These are phyloP conservation scores for Phytopythium delawarense DNA, from an alignment of 352 stramenopile species.

Conservation along the genomic window DNA sequence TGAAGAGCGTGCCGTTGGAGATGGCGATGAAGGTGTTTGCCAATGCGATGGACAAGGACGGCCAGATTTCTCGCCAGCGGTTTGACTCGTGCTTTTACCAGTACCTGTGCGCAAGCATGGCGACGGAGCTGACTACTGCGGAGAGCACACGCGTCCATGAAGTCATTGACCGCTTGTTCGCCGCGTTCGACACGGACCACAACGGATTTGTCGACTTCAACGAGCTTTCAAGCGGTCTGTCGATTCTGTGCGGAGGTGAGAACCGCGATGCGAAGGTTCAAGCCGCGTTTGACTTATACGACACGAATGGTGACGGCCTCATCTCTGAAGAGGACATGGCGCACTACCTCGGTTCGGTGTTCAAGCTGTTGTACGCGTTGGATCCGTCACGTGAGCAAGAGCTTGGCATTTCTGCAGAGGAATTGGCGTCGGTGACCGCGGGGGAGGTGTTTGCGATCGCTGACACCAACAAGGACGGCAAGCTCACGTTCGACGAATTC, in stretches of 20 bases:
- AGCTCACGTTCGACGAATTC: conserved; percentile 85
- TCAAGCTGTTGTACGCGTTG: conserved; percentile 72
- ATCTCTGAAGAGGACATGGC: conserved; percentile 85
- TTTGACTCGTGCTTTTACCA: conserved; percentile 81
- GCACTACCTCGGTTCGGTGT: conserved; percentile 82
- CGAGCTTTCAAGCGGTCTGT: conserved; percentile 72
- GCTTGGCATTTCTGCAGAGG: conserved; percentile 52
- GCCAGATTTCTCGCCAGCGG: conserved; percentile 53
- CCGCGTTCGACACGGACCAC: conserved; percentile 68
- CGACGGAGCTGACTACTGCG: conserved; percentile 25
- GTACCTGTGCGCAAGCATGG: conserved; percentile 43
- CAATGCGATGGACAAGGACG: conserved; percentile 35
- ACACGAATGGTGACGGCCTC: conserved; percentile 76
- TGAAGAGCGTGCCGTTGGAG: conserved; percentile 58
- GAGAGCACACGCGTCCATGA: conserved; percentile 61
- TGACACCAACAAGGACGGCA: conserved; percentile 81
- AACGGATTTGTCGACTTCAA: conserved; percentile 74
- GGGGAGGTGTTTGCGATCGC: conserved; percentile 85
- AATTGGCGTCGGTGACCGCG: conserved; percentile 62
- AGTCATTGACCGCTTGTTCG: conserved; percentile 74
- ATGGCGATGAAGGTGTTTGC: conserved; percentile 58
- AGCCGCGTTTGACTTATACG: conserved; percentile 82
- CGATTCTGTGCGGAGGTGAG: conserved; percentile 56
- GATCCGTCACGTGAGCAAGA: conserved; percentile 58
- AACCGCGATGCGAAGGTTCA: conserved; percentile 62